Evolutionary conservation across 805 yeast species (phyloP).

Genomic region (Pichia californica): DNA sequence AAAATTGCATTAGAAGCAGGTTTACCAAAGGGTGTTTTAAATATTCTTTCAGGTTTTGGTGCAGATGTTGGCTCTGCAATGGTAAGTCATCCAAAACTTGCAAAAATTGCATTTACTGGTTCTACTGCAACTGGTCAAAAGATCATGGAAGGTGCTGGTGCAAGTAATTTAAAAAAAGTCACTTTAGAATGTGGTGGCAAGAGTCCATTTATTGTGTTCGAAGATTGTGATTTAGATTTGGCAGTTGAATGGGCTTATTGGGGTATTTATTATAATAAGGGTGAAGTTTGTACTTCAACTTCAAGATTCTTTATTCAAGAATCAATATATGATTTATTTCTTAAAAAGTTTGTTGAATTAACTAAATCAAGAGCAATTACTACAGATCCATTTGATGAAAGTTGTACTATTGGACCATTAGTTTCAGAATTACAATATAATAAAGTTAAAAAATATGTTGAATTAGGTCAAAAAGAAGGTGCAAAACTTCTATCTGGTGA

Average conservation of each 20-base stretch:
- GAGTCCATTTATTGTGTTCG: conserved; percentile 46
- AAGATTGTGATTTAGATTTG: conserved; percentile 48
- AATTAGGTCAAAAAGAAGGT: conserved; percentile 62
- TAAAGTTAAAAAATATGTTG: conserved; percentile 61
- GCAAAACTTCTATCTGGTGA: conserved; percentile 68
- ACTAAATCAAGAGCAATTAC: conserved; percentile 42
- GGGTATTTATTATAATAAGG: conserved; percentile 42
- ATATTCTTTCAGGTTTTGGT: conserved; percentile 69
- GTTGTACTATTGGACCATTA: conserved; percentile 67
- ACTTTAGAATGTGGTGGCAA: conserved; percentile 60
- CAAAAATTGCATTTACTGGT: conserved; percentile 76
- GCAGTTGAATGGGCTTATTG: conserved; percentile 45
- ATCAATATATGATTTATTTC: conserved; percentile 35
- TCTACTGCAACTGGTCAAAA: conserved; percentile 68
- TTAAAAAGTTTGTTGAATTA: conserved; percentile 32
- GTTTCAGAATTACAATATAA: conserved; percentile 60
- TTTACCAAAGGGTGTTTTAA: conserved; percentile 70
- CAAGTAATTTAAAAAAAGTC: conserved; percentile 46
- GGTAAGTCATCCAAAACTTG: conserved; percentile 56
- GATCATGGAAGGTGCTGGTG: conserved; percentile 64
- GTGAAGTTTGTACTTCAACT: conserved; percentile 43
- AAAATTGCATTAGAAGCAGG: conserved; percentile 59
- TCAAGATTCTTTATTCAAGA: conserved; percentile 41
- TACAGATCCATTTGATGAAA: conserved; percentile 64
- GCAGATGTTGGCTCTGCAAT: conserved; percentile 62